Evolutionary conservation across 83 land plant genomes (phyloP), one percentile per base, ranked within the genome.

Genomic region (Larix sibirica): DNA sequence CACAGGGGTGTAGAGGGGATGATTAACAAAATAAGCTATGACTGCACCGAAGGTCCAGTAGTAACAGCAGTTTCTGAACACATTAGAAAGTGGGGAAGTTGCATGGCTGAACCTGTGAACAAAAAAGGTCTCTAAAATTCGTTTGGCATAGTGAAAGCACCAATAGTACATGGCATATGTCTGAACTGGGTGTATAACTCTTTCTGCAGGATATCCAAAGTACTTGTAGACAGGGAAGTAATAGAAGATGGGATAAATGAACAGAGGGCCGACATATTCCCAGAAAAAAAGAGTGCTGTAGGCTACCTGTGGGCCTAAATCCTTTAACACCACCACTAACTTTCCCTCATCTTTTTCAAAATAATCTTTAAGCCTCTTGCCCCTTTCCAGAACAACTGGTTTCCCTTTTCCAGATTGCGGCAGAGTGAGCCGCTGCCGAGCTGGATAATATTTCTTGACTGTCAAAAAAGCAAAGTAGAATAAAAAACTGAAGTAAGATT

Each of bases 21-120:
- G 99, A 79, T 97, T 97, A 58, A 94, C 98, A 86, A 92, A 91
- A 83, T 97, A 97, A 36, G 99, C 98, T 81, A 97, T 94, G 76
- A 83, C 92, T 60, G 91, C 87, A 4, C 95, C 99, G 82, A 97
- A 97, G 18, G 84, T 82, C 98, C 98, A 97, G 86, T 97, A 97
- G 81, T 97, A 97, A 23, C 84, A 86, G 81, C 96, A 97, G 88
- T 97, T 97, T 47, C 99, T 82, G 76, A 94, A 97, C 33, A 95
- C 98, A 85, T 97, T 94, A 28, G 92, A 83, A 3, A 97, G 82
- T 14, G 99, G 99, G 28, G 99, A 97, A 59, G 99, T 97, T 79
- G 99, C 99, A 85, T 97, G 99, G 83, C 98, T 95, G 90, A 97
- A 97, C 61, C 95, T 87, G 68, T 97, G 99, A 61, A 97, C 91